Evolutionary conservation across 148 eudicot genomes (phyloP).

Genomic region (Rhododendron mucronatum): DNA sequence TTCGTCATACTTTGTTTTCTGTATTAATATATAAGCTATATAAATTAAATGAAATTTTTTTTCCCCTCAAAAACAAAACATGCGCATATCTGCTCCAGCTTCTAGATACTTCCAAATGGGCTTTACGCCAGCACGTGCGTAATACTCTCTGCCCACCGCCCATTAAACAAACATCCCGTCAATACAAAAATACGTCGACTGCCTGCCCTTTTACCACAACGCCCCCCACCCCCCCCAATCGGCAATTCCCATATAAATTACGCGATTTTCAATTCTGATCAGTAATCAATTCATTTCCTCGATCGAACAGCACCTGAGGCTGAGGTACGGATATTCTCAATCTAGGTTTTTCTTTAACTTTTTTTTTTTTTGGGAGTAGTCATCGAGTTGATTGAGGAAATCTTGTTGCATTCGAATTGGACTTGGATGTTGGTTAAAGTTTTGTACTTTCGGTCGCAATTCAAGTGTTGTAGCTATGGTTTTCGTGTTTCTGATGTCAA

Average conservation of each 20-base stretch:
- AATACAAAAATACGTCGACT: slow-evolving; percentile 4
- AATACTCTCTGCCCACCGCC: neutral
- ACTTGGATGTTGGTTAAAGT: neutral
- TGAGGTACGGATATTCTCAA: slow-evolving; percentile 5
- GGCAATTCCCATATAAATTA: neutral
- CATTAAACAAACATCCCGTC: neutral
- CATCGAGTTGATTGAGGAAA: neutral
- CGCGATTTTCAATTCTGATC: neutral
- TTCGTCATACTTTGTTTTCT: no score
- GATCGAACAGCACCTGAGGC: neutral
- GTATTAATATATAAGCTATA: no score
- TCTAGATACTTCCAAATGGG: neutral
- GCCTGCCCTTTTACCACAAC: neutral
- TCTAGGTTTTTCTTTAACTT: neutral
- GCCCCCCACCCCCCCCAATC: neutral
- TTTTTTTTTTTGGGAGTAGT: neutral
- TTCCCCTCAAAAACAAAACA: no score
- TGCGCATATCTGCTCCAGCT: neutral
- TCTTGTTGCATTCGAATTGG: neutral
- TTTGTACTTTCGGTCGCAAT: neutral
- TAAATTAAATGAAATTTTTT: no score
- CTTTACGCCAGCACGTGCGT: slow-evolving; percentile 6
- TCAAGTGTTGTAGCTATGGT: neutral
- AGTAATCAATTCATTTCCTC: neutral
- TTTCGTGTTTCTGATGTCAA: neutral